Evolutionary conservation across 139 green algal species (phyloP), one percentile per base, ranked within the genome.

Genomic region (Picochlorum sp.): DNA sequence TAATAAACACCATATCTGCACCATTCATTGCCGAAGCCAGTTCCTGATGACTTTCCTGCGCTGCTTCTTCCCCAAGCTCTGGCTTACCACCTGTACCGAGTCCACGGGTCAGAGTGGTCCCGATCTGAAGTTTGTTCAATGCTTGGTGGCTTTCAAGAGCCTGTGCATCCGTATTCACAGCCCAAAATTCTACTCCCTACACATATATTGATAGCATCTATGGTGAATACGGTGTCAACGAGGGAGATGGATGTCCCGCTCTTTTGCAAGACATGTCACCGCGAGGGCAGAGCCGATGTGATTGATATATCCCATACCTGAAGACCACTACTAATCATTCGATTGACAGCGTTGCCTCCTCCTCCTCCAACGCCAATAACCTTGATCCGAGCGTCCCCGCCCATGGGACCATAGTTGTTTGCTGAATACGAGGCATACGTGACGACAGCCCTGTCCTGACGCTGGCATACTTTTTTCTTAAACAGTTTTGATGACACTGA

Each of bases 91-190:
- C 93, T 10, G 86, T 88, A 80, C 85, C 92, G 50, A 98, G 80
- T 38, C 93, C 93, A 16, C 92, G 77, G 0, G 93, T 98, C 0
- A 96, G 73, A 55, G 90, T 72, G 8, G 71, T 71, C 28, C 93
- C 93, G 49, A 98, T 92, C 67, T 98, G 93, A 45, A 98, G 67
- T 63, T 90, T 90, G 81, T 97, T 92, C 4, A 74, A 58, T 0
- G 86, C 88, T 45, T 79, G 54, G 28, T 90, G 88, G 49, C 87
- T 80, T 41, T 90, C 78, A 49, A 98, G 82, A 4, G 92, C 93
- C 80, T 98, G 92, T 0, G 86, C 81, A 71, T 98, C 93, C 3
- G 93, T 97, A 80, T 98, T 98, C 2, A 97, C 84, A 4, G 96
- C 77, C 83, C 84, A 97, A 57, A 98, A 95, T 65, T 98, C 88